Evolutionary conservation across 306 rosid species (phyloP).

Genomic region (Vigna trinervia): DNA sequence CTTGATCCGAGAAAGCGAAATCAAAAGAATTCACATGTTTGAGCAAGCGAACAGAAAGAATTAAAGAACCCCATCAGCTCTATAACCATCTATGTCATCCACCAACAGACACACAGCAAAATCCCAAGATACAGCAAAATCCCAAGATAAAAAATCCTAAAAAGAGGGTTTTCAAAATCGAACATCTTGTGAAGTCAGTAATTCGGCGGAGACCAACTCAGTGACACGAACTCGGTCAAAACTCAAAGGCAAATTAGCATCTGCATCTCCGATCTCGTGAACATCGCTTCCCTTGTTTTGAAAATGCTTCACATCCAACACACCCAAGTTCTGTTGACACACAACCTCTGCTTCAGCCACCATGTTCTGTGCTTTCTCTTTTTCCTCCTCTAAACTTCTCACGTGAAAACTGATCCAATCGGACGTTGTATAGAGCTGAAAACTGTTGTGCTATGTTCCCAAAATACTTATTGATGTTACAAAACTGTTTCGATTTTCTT

Average conservation of each 20-base stretch:
- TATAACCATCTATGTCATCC: not conserved
- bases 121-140: not conserved
- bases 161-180: slow-evolving; percentile 44
- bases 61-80: slow-evolving; percentile 23
- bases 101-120: slow-evolving; percentile 15
- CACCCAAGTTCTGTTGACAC: slow-evolving; percentile 61
- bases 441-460: not conserved
- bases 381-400: slow-evolving; percentile 11
- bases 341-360: slow-evolving; percentile 77
- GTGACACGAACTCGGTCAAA: slow-evolving; percentile 59
- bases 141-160: not conserved
- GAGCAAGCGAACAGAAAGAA: slow-evolving; percentile 20
- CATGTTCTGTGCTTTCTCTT: slow-evolving; percentile 51
- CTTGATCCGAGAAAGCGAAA: slow-evolving; percentile 36
- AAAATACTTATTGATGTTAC: slow-evolving; percentile 13
- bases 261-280: slow-evolving; percentile 61
- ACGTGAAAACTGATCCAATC: slow-evolving; percentile 15
- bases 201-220: slow-evolving; percentile 64
- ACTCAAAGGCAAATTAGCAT: slow-evolving; percentile 43
- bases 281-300: slow-evolving; percentile 52
- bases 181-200: slow-evolving; percentile 63
- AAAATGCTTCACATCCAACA: slow-evolving; percentile 62
- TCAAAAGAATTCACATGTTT: slow-evolving; percentile 31
- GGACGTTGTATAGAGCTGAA: slow-evolving; percentile 36
- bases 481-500: slow-evolving; percentile 10